A percentile compares a stretch with the other conserved stretches of the same genome.
Evolutionary conservation across 176 grass and related monocot genomes (phyloP).

Genomic region (Saccharum spontaneum): DNA sequence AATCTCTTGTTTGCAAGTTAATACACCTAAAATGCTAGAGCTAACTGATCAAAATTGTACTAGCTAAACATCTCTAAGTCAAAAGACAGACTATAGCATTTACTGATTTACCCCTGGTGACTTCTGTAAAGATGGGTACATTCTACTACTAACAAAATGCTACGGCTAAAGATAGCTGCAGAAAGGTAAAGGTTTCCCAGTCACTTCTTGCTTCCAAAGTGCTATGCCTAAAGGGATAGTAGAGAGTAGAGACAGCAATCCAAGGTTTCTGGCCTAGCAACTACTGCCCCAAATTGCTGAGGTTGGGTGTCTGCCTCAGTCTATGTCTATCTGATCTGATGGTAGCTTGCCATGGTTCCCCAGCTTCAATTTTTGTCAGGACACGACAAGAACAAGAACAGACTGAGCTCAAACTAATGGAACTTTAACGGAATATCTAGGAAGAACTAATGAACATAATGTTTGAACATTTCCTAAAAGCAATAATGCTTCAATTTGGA

Average conservation of each 20-base stretch:
- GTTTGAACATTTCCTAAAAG: background rate
- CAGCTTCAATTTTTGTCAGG: constrained; percentile 1
- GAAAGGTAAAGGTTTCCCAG: constrained; percentile 31
- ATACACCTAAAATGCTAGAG: constrained; percentile 19
- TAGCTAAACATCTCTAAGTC: background rate
- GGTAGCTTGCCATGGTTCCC: constrained; percentile 19
- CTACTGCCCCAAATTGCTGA: constrained; percentile 36
- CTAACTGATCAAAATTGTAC: constrained; percentile 4
- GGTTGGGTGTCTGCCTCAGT: constrained; percentile 43
- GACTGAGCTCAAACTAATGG: background rate
- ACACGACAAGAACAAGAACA: constrained; percentile 1
- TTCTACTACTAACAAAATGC: background rate
- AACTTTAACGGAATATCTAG: background rate
- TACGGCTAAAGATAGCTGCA: constrained; percentile 41
- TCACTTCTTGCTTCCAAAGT: constrained; percentile 51
- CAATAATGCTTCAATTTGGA: background rate
- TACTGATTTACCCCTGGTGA: constrained; percentile 30
- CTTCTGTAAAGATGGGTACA: constrained; percentile 30
- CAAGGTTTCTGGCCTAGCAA: constrained; percentile 47
- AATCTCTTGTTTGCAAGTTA: constrained; percentile 16
- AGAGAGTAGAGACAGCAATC: constrained; percentile 38
- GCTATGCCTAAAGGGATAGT: constrained; percentile 30
- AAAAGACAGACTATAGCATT: constrained; percentile 16
- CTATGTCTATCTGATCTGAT: constrained; percentile 9
- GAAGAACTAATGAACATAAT: background rate